A percentile compares a stretch with the other conserved stretches of the same genome.
phyloP scores from a whole-genome alignment of 495 filamentous ascomycete species.

The Cercophora newfieldiana region DNA sequence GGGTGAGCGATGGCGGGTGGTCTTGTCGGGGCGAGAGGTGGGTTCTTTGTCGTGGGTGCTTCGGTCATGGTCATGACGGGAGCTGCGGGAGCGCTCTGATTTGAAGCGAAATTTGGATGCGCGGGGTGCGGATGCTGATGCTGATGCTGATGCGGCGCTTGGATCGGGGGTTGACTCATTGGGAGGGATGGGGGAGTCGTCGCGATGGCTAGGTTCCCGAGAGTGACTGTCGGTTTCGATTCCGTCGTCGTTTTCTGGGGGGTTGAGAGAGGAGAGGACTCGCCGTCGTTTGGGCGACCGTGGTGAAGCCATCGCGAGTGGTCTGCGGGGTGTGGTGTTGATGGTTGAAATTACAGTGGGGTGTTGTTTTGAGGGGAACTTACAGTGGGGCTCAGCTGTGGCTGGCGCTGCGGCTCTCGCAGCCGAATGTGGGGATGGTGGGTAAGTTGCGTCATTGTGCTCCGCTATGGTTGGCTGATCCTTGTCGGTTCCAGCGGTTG shows the following conservation, averaged over 20 bases:
- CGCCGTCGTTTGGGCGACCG: constrained; percentile 48
- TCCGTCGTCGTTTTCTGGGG: constrained; percentile 6
- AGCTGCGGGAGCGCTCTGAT: constrained; percentile 10
- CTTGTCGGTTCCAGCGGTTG: background rate
- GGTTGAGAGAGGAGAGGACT: constrained; percentile 48
- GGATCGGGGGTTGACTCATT: background rate
- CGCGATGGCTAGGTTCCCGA: constrained; percentile 33
- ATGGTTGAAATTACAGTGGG: background rate
- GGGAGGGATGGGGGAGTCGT: constrained; percentile 5
- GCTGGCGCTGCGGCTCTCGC: background rate
- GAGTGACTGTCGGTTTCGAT: constrained; percentile 25
- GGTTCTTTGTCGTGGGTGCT: constrained; percentile 18
- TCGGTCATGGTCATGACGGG: constrained; percentile 21
- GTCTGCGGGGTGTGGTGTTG: constrained; percentile 17
- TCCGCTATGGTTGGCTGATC: background rate
- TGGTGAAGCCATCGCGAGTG: constrained; percentile 31
- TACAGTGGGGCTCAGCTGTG: constrained; percentile 9
- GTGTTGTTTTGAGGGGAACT: background rate
- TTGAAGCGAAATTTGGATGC: constrained; percentile 22
- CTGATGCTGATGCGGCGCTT: constrained; percentile 35
- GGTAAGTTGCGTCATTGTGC: background rate
- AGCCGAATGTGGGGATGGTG: background rate
- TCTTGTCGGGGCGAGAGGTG: background rate
- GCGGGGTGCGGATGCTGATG: constrained; percentile 8
- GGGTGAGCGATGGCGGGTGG: background rate